Base-by-base conservation (phyloP, 2,329 filamentous ascomycete genomes). In the Stachybotrys chartarum region DNA sequence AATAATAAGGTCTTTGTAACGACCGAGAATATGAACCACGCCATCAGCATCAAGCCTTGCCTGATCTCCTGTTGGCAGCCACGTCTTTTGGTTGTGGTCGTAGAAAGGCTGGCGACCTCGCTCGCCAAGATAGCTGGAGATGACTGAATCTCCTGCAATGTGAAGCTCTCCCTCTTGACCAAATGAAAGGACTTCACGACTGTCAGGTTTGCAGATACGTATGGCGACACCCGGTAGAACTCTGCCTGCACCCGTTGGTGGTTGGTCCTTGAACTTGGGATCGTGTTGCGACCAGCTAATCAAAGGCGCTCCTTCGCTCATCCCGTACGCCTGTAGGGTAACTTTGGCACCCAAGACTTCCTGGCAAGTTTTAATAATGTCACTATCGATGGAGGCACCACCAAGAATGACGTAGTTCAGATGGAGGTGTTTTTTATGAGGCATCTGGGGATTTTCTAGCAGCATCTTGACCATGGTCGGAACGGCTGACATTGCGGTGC, bases 1-100 rank as follows among this genome's bases (percentile, higher is more conserved):
- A 56, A 77, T 76, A 39, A 77, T 75, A 32, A 77, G 54, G 51
- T 77, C 75, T 59, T 77, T 77, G 61, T 75, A 76, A 35, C 75
- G 60, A 6, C 74, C 75, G 4, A 72, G 57, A 31, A 77, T 68
- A 51, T 69, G 66, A 2, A 77, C 59, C 30, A 72, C 63, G 1
- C 71, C 74, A 7, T 72, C 58, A 6, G 67, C 60, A 39, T 72
- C 67, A 51, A 77, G 71, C 16, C 55, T 64, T 4, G 68, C 75
- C 57, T 74, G 72, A 51, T 77, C 75, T 1, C 75, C 75, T 1
- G 73, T 75, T 2, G 56, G 57, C 30, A 75, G 54, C 75, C 75
- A 77, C 8, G 60, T 62, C 2, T 66, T 66, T 2, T 54, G 57
- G 3, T 64, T 56, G 30, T 75, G 72, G 0, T 50, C 52, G 55